Base-by-base conservation (phyloP, 2,329 filamentous ascomycete species). In the Fusarium robinianum region DNA sequence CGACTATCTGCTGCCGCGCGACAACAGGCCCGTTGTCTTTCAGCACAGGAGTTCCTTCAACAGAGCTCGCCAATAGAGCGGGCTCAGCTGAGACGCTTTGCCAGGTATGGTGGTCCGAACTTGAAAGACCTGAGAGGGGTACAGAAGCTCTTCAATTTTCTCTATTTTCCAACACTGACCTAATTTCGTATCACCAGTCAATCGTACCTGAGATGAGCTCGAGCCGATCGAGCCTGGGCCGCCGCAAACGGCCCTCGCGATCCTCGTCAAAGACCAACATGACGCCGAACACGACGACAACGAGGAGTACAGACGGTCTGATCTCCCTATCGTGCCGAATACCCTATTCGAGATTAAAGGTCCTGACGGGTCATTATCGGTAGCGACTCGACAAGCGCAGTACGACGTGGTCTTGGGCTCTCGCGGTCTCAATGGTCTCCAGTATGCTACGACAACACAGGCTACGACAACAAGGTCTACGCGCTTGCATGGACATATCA, bases 391-490 rank as follows among this genome's bases (percentile, higher is more conserved):
- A 24, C 68, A 72, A 43, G 67, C 62, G 32, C 58, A 47, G 23
- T 68, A 72, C 40, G 60, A 72, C 50, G 64, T 63, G n/a, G 67
- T 69, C 6, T 38, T 60, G 6, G 64, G 68, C 12, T 54, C 65
- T n/a, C 60, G 66, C 33, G 69, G 52, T 2, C 63, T 71, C 30
- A 61, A 67, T 18, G 51, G 41, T 26, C 57, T 74, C 17, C 65
- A 64, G 45, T 65, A 62, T 21, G n/a, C n/a, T 69, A 67, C 43
- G 46, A 49, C 18, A 18, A 51, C 35, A 39, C 52, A 25, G 60
- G 46, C 6, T 70, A 67, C 42, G 66, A 74, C 50, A 63, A 63
- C 21, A 67, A 69, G 22, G 66, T 72, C 10, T 66, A 70, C 53
- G 66, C 68, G 0, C 60, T 72, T 16, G 63, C 59, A 9, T 67